Evolutionary conservation across 805 yeast genomes (phyloP).

Genomic region (Peterozyma toletana): DNA sequence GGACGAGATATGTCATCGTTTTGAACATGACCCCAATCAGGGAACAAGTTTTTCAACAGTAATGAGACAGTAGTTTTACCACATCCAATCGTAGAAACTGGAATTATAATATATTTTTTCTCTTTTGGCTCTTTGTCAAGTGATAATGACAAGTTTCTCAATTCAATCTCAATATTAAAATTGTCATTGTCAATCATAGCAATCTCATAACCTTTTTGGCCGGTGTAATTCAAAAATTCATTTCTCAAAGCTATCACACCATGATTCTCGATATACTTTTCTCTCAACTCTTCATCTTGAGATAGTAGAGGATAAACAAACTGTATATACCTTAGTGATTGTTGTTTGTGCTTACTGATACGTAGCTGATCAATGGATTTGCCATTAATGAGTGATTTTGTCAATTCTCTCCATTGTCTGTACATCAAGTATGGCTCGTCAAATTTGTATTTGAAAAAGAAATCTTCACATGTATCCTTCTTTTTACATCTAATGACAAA

Average conservation of each 20-base stretch:
- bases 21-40: conserved; percentile 68
- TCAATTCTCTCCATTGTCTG: conserved; percentile 84
- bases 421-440: conserved; percentile 92
- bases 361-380: conserved; percentile 26
- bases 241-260: conserved; percentile 75
- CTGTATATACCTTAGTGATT: conserved; percentile 61
- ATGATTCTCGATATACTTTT: conserved; percentile 43
- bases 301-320: conserved; percentile 55
- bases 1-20: conserved; percentile 64
- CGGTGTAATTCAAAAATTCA: conserved; percentile 45
- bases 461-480: conserved; percentile 29
- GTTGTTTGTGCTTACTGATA: conserved; percentile 45
- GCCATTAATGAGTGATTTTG: conserved; percentile 45
- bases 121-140: conserved; percentile 22
- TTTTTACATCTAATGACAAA: conserved; percentile 73
- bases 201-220: conserved; percentile 54
- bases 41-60: conserved; percentile 48
- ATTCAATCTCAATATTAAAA: conserved; percentile 22
- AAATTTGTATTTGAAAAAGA: conserved; percentile 88
- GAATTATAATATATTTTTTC: conserved; percentile 59
- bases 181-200: conserved; percentile 38
- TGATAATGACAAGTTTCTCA: conserved; percentile 13
- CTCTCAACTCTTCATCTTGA: conserved; percentile 35
- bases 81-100: conserved; percentile 89
- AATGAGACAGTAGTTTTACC: conserved; percentile 84